These are phyloP conservation scores for Rhinocladiella mackenziei DNA, from an alignment of 2,329 filamentous ascomycete species.

Conservation along the genomic window DNA sequence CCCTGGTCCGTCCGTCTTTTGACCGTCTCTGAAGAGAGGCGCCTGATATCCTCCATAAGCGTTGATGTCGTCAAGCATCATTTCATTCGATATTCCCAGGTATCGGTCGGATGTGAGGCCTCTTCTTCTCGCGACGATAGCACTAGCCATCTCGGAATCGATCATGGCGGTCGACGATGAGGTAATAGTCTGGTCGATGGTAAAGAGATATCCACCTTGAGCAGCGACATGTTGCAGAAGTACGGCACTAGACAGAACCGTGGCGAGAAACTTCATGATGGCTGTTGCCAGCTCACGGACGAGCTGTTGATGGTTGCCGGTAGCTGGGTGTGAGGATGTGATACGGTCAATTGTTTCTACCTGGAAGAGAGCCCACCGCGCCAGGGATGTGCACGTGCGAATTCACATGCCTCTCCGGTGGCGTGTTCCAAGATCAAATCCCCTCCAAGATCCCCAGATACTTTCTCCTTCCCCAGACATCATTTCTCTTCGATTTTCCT, in stretches of 20 bases:
- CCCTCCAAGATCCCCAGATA: too few relatives aligned
- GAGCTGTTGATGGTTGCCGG: constrained; percentile 13
- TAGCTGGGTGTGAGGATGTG: neutral
- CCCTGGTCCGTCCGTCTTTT: constrained; percentile 27
- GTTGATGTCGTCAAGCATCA: constrained; percentile 56
- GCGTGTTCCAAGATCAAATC: too few relatives aligned
- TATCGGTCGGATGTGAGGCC: constrained; percentile 47
- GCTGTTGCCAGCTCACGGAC: constrained; percentile 12
- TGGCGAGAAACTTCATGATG: constrained; percentile 20
- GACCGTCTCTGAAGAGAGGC: constrained; percentile 48
- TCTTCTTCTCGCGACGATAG: constrained; percentile 47
- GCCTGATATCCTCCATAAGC: constrained; percentile 54
- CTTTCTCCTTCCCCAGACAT: too few relatives aligned
- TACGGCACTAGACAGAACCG: constrained; percentile 13
- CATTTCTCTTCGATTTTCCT: too few relatives aligned
- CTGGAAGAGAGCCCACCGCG: neutral
- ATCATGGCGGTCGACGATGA: constrained; percentile 25
- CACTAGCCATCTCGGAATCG: constrained; percentile 34
- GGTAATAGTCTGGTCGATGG: constrained; percentile 23
- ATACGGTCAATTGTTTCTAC: too few relatives aligned
- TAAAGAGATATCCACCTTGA: constrained; percentile 29
- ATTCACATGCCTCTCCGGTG: too few relatives aligned
- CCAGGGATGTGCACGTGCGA: too few relatives aligned
- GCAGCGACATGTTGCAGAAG: constrained; percentile 25
- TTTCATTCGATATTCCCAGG: constrained; percentile 41